phyloP scores from a whole-genome alignment of 306 rosid genomes.

The Prunus padus region DNA sequence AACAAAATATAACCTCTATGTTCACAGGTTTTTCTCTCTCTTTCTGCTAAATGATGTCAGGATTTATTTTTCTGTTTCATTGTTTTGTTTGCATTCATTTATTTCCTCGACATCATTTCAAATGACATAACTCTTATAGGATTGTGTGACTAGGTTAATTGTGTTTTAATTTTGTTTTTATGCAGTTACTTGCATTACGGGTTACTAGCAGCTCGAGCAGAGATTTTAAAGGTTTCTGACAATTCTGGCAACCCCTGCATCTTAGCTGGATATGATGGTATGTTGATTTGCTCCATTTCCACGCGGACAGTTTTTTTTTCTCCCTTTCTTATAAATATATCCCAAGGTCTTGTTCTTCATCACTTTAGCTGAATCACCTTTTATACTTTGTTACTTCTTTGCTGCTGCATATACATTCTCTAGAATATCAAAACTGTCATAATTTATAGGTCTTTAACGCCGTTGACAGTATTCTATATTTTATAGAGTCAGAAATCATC shows the following conservation, averaged over 20 bases:
- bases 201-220: constrained; percentile 95
- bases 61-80: neutral
- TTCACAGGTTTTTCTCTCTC: constrained; percentile 77
- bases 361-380: constrained; percentile 16
- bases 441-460: neutral
- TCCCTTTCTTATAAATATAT: neutral
- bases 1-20: constrained; percentile 74
- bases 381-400: neutral
- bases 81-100: neutral
- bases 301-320: neutral
- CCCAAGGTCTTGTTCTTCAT: constrained; percentile 9
- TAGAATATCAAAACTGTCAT: neutral
- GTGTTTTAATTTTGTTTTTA: constrained; percentile 20
- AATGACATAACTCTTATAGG: neutral
- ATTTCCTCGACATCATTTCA: neutral
- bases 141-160: constrained; percentile 18
- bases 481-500: neutral
- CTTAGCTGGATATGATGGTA: constrained; percentile 79
- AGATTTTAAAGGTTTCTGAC: constrained; percentile 69
- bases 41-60: constrained; percentile 16
- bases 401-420: constrained; percentile 8
- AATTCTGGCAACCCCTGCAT: constrained; percentile 80
- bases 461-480: neutral
- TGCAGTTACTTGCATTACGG: constrained; percentile 92
- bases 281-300: constrained; percentile 15